Base-by-base conservation (phyloP, 306 rosid species). In the Inga leiocalycina region DNA sequence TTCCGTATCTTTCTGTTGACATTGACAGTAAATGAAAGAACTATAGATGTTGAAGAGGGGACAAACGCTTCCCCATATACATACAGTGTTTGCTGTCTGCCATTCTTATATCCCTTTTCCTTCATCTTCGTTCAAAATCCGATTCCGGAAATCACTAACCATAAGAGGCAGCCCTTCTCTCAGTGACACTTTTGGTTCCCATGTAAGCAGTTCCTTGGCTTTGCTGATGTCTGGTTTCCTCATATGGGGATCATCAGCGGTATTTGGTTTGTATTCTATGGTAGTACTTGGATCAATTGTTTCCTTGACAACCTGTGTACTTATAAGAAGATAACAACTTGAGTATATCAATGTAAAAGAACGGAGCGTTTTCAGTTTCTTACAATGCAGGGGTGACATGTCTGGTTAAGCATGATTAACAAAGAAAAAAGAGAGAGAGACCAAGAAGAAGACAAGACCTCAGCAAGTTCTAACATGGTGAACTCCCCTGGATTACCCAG, bases 211-310 rank as follows among this genome's bases (percentile, higher is more conserved):
- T 51, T 93, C 93, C 90, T 92, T 97, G 37, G 99, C 99, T 90
- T 91, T 97, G 91, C 90, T 87, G 56, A 97, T 97, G 82, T 97
- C 98, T 8, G 99, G 99, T 84, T 94, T 97, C 88, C 99, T 97
- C 97, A 87, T 97, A 41, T 97, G 99, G 19, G 99, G 99, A 89
- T 97, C 99, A 83, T 97, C 99, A 7, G 98, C 99, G 51, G 97
- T 97, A 81, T 97, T 97, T 86, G 97, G 87, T 85, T 32, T 92
- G 78, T 87, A 94, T 83, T 92, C 98, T 87, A 94, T 97, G 49
- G 95, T 89, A 37, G 99, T 95, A 85, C 97, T 92, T 67, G 99
- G 81, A 88, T 97, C 99, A 57, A 97, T 97, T 72, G 97, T 94
- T 77, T 91, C 95, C 87, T 97, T 97, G 51, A 97, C 98, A 57